Evolutionary conservation across 768 basidiomycete genomes (phyloP).

Genomic region (Lentinula lateritia): DNA sequence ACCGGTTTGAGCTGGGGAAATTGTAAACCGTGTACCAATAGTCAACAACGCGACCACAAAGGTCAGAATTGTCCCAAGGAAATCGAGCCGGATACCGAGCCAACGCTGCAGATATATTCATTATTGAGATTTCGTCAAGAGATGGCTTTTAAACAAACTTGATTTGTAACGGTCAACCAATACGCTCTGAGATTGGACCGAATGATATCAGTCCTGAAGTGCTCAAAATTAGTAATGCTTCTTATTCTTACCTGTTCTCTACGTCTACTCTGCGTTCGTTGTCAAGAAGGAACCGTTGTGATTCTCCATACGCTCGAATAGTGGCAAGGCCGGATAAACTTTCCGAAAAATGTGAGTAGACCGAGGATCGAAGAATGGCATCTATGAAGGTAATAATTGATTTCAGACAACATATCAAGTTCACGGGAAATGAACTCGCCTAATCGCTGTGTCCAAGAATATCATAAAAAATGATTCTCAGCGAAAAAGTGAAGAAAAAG

Average conservation of each 20-base stretch:
- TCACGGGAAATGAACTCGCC: slow-evolving; percentile 26
- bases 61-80: slow-evolving; percentile 66
- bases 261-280: slow-evolving; percentile 74
- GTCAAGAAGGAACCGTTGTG: slow-evolving; percentile 66
- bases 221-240: background rate
- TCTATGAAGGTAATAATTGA: slow-evolving; percentile 33
- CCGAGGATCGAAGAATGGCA: slow-evolving; percentile 75
- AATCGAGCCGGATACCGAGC: slow-evolving; percentile 89
- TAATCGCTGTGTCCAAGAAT: slow-evolving; percentile 35
- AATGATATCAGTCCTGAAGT: background rate
- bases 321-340: slow-evolving; percentile 82
- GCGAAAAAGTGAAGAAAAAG: background rate
- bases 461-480: background rate
- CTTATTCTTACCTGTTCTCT: slow-evolving; percentile 61
- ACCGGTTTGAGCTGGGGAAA: slow-evolving; percentile 78
- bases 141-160: slow-evolving; percentile 30
- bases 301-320: slow-evolving; percentile 83
- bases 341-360: slow-evolving; percentile 93
- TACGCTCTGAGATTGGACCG: slow-evolving; percentile 52
- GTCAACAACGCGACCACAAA: slow-evolving; percentile 78
- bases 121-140: background rate
- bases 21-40: slow-evolving; percentile 64
- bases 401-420: background rate
- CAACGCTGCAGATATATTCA: slow-evolving; percentile 46
- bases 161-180: slow-evolving; percentile 82